Base-by-base conservation (phyloP, 1,284 basidiomycete genomes). In the Heimioporus retisporus region DNA sequence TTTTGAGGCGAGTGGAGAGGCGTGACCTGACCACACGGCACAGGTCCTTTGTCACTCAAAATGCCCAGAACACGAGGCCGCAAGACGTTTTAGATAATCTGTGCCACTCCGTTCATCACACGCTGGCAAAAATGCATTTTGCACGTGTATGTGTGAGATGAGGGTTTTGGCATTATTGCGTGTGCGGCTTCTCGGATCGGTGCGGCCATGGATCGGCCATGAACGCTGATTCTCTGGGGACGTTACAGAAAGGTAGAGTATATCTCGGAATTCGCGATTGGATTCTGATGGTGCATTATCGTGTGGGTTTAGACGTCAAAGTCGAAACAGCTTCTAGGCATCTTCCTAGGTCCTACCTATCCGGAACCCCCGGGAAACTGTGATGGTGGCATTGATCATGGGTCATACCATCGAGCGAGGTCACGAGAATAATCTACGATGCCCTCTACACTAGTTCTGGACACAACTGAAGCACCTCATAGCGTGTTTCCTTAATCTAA, bases 51-150 rank as follows among this genome's bases (percentile, higher is more conserved):
- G 65, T 71, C 61, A 65, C 58, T 42, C 42, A 31, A 46, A 75
- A 77, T 48, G 72, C 72, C 35, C 51, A 56, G 10, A 61, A 65
- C 73, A 77, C 61, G 75, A 75, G 73, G 75, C 65, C 58, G 61
- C 62, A 4, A 74, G 58, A 61, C 60, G 2, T 59, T 73, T 74
- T 76, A 75, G 73, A 74, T 76, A 73, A 74, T 65, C 63, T 50
- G 50, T 69, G 69, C 55, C 69, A 61, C 69, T 44, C 57, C 51
- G 56, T 65, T 59, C 51, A 67, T 77, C 69, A 43, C 51, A 66
- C 55, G 64, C 58, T 31, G 65, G 71, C 55, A 44, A 71, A 72
- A 73, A 74, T 66, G 73, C 63, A 59, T 66, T 70, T 64, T 70
- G 46, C 73, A 77, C 75, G 73, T 74, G 75, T 69, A 55, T 18